Evolutionary conservation across 192 early-diverging fungal species (phyloP).

Genomic region (Podila horticola): DNA sequence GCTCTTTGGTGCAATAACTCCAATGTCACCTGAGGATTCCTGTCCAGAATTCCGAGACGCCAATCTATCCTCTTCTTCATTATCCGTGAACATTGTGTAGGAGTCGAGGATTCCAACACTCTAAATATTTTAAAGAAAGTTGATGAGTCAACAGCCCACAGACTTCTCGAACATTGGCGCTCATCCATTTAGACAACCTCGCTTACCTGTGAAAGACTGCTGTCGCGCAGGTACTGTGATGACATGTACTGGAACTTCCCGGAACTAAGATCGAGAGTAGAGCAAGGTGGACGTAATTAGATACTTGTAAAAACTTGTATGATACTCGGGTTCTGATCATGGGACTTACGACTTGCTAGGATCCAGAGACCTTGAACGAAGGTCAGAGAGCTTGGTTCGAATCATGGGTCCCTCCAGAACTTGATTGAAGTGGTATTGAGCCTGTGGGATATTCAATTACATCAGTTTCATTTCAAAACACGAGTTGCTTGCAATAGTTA

Average conservation of each 20-base stretch:
- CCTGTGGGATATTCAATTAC: slow-evolving; percentile 1
- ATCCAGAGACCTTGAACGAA: slow-evolving; percentile 36
- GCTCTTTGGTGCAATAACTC: too few species aligned
- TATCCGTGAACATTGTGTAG: slow-evolving; percentile 5
- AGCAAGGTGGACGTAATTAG: not conserved
- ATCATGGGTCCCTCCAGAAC: slow-evolving; percentile 28
- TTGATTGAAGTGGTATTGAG: slow-evolving; percentile 32
- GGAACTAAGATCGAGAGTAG: slow-evolving; percentile 6
- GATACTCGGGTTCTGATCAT: not conserved
- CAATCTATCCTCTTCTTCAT: not conserved
- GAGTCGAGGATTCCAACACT: slow-evolving; percentile 41
- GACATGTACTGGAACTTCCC: slow-evolving; percentile 59
- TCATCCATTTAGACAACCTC: not conserved
- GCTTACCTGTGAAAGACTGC: slow-evolving; percentile 67
- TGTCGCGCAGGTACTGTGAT: slow-evolving; percentile 67
- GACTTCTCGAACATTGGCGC: not conserved
- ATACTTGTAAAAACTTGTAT: not conserved
- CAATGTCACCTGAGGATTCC: not conserved
- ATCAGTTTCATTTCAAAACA: not conserved
- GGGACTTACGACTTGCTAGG: slow-evolving; percentile 34
- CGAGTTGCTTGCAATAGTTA: too few species aligned
- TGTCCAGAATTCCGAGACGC: not conserved
- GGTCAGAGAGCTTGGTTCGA: slow-evolving; percentile 27
- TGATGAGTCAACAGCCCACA: not conserved
- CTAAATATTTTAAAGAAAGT: not conserved